These are phyloP conservation scores for Tuber indicum DNA, from an alignment of 495 filamentous ascomycete genomes.

Conservation along the genomic window DNA sequence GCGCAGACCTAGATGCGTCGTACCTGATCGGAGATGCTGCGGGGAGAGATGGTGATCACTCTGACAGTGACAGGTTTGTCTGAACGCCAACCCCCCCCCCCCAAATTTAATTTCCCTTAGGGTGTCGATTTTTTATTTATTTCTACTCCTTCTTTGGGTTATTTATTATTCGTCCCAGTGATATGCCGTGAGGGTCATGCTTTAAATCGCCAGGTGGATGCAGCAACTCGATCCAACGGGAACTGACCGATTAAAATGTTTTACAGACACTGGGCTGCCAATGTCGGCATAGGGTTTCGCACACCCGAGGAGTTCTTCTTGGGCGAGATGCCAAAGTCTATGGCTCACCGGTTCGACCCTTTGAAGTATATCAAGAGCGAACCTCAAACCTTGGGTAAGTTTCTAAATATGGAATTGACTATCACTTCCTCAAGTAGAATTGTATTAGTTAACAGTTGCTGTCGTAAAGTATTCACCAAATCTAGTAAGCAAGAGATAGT, in stretches of 20 bases:
- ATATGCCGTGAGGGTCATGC: constrained; percentile 21
- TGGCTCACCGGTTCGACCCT: constrained; percentile 63
- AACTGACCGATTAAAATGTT: constrained; percentile 4
- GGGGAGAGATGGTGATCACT: constrained; percentile 60
- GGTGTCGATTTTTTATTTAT: constrained; percentile 15
- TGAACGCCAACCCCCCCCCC: constrained; percentile 6
- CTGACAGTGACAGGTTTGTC: constrained; percentile 68
- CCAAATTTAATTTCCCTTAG: neutral
- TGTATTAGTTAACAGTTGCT: constrained; percentile 12
- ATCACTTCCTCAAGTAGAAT: constrained; percentile 8
- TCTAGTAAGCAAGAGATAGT: constrained; percentile 65
- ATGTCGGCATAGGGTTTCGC: constrained; percentile 68
- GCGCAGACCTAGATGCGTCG: constrained; percentile 59
- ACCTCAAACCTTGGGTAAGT: neutral
- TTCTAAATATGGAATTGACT: neutral
- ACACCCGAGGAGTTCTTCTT: constrained; percentile 93
- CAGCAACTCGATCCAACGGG: constrained; percentile 4
- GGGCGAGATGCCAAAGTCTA: constrained; percentile 55
- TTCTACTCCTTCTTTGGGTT: constrained; percentile 11
- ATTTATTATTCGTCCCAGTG: constrained; percentile 19
- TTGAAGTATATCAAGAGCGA: constrained; percentile 46
- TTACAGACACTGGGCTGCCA: constrained; percentile 52
- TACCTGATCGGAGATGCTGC: constrained; percentile 91
- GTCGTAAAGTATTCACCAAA: constrained; percentile 51
- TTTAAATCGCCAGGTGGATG: constrained; percentile 8